Conservation (phyloP, 108 stramenopile species). For the Asterionellopsis glacialis region DNA sequence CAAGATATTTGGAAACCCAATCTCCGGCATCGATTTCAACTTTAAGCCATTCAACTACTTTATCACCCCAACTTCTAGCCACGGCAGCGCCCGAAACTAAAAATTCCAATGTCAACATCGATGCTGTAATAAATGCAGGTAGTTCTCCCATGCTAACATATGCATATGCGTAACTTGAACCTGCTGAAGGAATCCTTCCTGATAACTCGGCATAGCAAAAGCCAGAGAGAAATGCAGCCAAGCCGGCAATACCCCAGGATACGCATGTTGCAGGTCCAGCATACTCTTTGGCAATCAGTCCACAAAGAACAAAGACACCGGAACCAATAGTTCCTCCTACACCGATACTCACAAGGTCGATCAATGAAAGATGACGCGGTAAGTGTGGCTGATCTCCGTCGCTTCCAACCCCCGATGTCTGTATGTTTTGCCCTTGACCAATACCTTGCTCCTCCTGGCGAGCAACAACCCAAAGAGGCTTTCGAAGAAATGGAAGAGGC, state of each 20-base stretch:
- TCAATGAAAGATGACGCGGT: constrained; percentile 14
- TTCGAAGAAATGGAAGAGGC: too few relatives aligned
- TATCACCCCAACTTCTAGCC: constrained; percentile 75
- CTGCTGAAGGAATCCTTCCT: constrained; percentile 38
- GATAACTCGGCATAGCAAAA: constrained; percentile 69
- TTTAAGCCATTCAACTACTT: constrained; percentile 45
- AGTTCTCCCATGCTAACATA: constrained; percentile 48
- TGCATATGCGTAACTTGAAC: constrained; percentile 35
- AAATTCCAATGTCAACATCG: constrained; percentile 58
- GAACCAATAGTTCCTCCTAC: constrained; percentile 29
- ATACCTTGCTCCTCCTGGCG: too few relatives aligned
- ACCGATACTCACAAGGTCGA: constrained; percentile 29
- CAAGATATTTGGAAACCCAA: constrained; percentile 12
- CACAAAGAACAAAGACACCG: constrained; percentile 33
- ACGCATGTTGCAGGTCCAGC: constrained; percentile 44
- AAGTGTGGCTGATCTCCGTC: too few relatives aligned
- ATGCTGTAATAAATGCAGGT: constrained; percentile 55
- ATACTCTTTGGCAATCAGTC: constrained; percentile 10
- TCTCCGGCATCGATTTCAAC: background rate
- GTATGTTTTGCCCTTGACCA: too few relatives aligned
- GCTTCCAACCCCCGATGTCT: too few relatives aligned
- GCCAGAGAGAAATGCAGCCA: constrained; percentile 45
- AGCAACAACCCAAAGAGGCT: too few relatives aligned
- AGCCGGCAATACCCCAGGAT: constrained; percentile 64
- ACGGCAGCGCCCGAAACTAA: constrained; percentile 51